Evolutionary conservation across 2,329 filamentous ascomycete species (phyloP).

Genomic region (Xylariaceae sp.): DNA sequence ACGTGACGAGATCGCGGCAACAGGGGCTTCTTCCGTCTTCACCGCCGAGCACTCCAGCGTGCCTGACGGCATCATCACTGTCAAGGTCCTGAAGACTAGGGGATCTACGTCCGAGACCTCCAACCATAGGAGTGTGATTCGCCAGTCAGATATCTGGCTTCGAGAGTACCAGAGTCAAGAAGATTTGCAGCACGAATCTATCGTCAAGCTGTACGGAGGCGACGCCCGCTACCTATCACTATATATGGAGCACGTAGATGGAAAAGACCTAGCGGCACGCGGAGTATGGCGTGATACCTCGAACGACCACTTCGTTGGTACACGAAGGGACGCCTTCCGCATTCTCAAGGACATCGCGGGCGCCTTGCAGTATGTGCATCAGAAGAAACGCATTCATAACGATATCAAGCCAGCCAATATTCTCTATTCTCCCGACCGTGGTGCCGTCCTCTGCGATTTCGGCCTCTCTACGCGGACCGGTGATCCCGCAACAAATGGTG

Average conservation of each 20-base stretch:
- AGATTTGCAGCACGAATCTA: constrained; percentile 51
- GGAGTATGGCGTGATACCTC: constrained; percentile 44
- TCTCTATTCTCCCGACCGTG: constrained; percentile 53
- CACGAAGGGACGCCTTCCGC: constrained; percentile 42
- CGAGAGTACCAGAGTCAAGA: constrained; percentile 55
- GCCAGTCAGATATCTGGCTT: constrained; percentile 56
- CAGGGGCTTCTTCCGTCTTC: constrained; percentile 51
- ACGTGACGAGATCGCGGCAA: constrained; percentile 51
- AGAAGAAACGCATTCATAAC: constrained; percentile 51
- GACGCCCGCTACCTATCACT: constrained; percentile 56
- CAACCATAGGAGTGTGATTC: constrained; percentile 51
- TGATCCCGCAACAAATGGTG: constrained; percentile 46
- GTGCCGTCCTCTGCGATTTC: constrained; percentile 58
- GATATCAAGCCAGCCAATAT: constrained; percentile 62
- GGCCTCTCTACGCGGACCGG: constrained; percentile 47
- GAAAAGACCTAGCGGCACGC: constrained; percentile 46
- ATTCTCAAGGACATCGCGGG: constrained; percentile 51
- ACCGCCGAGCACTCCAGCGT: constrained; percentile 50
- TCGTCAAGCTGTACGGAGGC: constrained; percentile 54
- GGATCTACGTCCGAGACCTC: constrained; percentile 36
- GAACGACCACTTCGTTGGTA: constrained; percentile 48
- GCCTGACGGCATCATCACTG: constrained; percentile 51
- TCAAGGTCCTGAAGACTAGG: constrained; percentile 57
- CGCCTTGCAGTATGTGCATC: constrained; percentile 54
- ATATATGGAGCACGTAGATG: constrained; percentile 60